A percentile compares a stretch with the other conserved stretches of the same genome.
Conservation (phyloP, 495 filamentous ascomycete species). For the Cercophora samala region DNA sequence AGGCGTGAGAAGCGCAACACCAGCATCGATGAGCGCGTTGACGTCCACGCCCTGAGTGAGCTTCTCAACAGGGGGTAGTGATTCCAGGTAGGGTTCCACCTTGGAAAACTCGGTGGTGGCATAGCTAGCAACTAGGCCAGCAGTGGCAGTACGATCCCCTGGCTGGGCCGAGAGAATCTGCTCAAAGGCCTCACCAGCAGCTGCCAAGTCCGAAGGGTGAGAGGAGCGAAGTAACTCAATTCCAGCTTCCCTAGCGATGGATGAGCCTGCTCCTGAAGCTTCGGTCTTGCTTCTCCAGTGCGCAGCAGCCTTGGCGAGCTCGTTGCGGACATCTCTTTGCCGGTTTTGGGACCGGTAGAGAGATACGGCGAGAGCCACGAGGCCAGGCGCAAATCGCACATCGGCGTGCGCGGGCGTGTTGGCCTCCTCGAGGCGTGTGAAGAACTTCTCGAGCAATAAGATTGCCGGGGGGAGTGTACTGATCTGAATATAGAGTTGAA, state of each 20-base stretch:
- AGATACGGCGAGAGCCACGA: conserved; percentile 77
- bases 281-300: conserved; percentile 64
- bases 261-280: conserved; percentile 40
- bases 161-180: conserved; percentile 60
- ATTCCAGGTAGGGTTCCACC: conserved; percentile 56
- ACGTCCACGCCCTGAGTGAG: conserved; percentile 67
- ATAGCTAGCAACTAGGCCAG: conserved; percentile 81
- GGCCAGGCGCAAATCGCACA: conserved; percentile 78
- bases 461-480: conserved; percentile 77
- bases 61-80: conserved; percentile 61
- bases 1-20: conserved; percentile 62
- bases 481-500: conserved; percentile 75
- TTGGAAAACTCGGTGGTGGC: conserved; percentile 62
- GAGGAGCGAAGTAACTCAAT: conserved; percentile 73
- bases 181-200: conserved; percentile 73
- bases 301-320: conserved; percentile 74
- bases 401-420: conserved; percentile 55
- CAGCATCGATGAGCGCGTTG: conserved; percentile 66
- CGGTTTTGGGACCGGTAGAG: conserved; percentile 78
- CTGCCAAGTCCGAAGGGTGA: conserved; percentile 58
- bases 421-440: conserved; percentile 67
- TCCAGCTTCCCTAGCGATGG: conserved; percentile 76
- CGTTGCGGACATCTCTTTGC: conserved; percentile 63
- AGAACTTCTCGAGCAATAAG: conserved; percentile 67
- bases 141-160: conserved; percentile 61